These are phyloP conservation scores for Capsicum rhomboideum DNA, from an alignment of 257 asterid species.

Conservation along the genomic window DNA sequence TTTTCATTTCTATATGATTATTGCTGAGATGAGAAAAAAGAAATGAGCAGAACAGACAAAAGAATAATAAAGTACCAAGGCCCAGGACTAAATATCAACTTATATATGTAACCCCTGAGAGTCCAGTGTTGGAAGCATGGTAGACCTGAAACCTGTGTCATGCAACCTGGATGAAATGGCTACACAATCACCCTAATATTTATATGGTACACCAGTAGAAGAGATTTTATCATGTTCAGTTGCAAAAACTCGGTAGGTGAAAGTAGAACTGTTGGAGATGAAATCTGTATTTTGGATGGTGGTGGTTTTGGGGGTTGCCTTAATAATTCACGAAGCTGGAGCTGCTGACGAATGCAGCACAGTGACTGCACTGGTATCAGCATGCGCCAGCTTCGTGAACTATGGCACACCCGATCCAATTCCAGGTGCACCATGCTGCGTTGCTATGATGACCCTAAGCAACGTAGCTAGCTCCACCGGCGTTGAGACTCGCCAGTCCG, in stretches of 20 bases:
- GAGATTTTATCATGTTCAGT: neutral
- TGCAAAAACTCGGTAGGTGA: neutral
- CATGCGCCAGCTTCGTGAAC: conserved; percentile 59
- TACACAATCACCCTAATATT: conserved; percentile 18
- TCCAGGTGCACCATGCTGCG: conserved; percentile 77
- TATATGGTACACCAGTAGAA: neutral
- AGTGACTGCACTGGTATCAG: conserved; percentile 53
- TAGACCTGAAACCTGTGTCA: conserved; percentile 7
- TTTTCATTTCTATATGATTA: neutral
- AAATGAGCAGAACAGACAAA: neutral
- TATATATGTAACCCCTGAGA: neutral
- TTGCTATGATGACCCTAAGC: conserved; percentile 59
- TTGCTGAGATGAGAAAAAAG: neutral
- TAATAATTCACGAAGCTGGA: neutral
- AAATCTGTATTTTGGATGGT: neutral
- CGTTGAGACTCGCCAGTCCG: conserved; percentile 32
- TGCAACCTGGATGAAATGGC: conserved; percentile 17
- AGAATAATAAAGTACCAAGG: neutral
- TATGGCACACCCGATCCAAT: conserved; percentile 67
- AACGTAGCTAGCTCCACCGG: conserved; percentile 27
- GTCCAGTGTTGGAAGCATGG: neutral
- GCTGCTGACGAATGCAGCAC: conserved; percentile 44
- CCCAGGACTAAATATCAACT: neutral
- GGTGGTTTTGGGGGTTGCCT: neutral
- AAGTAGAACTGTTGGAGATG: neutral